These are phyloP conservation scores for Echeveria elegans DNA, from an alignment of 164 flowering plant genomes.

Conservation along the genomic window DNA sequence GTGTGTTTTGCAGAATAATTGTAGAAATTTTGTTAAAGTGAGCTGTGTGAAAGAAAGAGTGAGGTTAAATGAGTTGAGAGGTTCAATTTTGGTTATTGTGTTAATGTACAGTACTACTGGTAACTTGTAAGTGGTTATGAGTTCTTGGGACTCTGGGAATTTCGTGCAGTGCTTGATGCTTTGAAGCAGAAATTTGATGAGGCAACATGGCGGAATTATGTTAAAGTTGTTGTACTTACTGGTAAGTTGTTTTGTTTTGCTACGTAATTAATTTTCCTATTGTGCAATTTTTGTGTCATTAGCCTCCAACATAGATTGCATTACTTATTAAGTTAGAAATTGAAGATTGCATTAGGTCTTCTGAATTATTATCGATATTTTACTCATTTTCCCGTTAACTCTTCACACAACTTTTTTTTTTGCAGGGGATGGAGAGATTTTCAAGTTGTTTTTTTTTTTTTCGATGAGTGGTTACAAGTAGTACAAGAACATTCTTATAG, in stretches of 20 bases:
- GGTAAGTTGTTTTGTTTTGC: slow-evolving; percentile 27
- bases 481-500: too few species aligned
- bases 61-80: too few species aligned
- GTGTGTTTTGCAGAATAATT: too few species aligned
- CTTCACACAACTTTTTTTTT: not conserved
- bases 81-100: too few species aligned
- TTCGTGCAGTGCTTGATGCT: slow-evolving; percentile 49
- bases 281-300: not conserved
- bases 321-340: not conserved
- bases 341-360: not conserved
- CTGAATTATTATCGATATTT: not conserved
- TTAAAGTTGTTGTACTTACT: slow-evolving; percentile 65
- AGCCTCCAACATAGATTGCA: not conserved
- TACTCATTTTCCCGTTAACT: not conserved
- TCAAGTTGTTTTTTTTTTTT: too few species aligned
- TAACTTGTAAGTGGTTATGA: too few species aligned
- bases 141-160: too few species aligned
- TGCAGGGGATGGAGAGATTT: slow-evolving; percentile 81
- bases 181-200: slow-evolving; percentile 58
- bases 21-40: too few species aligned
- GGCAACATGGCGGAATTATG: slow-evolving; percentile 59
- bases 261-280: too few species aligned
- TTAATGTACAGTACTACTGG: too few species aligned
- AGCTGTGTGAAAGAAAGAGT: too few species aligned
- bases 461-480: too few species aligned